These are phyloP conservation scores for Aegilops bicornis DNA, from an alignment of 176 grass and related monocot genomes.

Conservation along the genomic window DNA sequence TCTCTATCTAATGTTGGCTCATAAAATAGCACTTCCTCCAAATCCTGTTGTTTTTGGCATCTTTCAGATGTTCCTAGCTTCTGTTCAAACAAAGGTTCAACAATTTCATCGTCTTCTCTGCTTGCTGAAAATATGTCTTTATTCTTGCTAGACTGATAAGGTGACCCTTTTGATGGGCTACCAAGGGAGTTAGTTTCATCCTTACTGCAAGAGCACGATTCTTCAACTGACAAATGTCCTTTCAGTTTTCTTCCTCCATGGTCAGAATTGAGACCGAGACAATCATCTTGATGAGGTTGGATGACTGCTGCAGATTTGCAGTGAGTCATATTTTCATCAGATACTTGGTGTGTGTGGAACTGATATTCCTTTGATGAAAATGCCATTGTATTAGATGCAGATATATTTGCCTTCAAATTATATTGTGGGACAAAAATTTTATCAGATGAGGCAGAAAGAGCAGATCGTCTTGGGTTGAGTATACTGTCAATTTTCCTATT, in stretches of 20 bases:
- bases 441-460: conserved; percentile 13
- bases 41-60: conserved; percentile 13
- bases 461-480: conserved; percentile 51
- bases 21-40: neutral
- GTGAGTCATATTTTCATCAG: conserved; percentile 26
- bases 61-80: conserved; percentile 9
- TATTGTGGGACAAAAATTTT: conserved; percentile 40
- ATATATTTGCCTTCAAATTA: conserved; percentile 44
- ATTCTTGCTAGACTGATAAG: conserved; percentile 5
- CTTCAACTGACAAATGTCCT: conserved; percentile 42
- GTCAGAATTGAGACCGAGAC: conserved; percentile 44
- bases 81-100: conserved; percentile 19
- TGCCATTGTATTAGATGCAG: conserved; percentile 38
- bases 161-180: conserved; percentile 21
- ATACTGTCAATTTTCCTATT: conserved; percentile 72
- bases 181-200: conserved; percentile 35
- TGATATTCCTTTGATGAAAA: conserved; percentile 50
- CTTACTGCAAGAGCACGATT: conserved; percentile 47
- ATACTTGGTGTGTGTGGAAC: conserved; percentile 26
- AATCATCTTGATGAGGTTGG: conserved; percentile 24
- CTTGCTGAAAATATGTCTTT: conserved; percentile 20
- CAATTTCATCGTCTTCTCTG: conserved; percentile 29
- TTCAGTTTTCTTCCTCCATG: conserved; percentile 23
- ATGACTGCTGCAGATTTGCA: conserved; percentile 35
- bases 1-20: conserved; percentile 17